phyloP scores from a whole-genome alignment of 1,284 basidiomycete species.

The Marasmius tenuissimus region DNA sequence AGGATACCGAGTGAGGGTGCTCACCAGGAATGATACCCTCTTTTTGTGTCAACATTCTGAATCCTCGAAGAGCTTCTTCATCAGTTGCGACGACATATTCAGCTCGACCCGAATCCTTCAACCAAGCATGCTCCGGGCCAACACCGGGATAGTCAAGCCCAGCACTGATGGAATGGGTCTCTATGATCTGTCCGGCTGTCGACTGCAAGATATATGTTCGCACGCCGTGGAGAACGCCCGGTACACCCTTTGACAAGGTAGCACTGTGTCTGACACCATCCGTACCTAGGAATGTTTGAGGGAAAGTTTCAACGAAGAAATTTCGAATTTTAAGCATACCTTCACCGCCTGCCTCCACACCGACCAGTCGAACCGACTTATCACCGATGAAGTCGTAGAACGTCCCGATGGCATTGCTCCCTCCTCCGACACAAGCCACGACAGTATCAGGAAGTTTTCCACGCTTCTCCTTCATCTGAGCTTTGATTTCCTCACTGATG shows the following conservation, averaged over 20 bases:
- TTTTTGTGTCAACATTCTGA: constrained; percentile 86
- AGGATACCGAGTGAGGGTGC: constrained; percentile 20
- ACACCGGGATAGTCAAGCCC: constrained; percentile 93
- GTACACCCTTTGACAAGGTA: constrained; percentile 85
- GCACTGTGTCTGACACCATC: constrained; percentile 90
- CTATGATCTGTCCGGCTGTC: constrained; percentile 87
- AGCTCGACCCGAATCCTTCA: constrained; percentile 92
- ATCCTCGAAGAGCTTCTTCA: constrained; percentile 89
- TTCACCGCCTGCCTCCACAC: constrained; percentile 96
- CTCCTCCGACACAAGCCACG: constrained; percentile 97
- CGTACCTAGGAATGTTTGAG: constrained; percentile 48
- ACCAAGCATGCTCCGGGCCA: constrained; percentile 96
- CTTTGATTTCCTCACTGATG: constrained; percentile 94
- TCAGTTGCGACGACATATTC: constrained; percentile 95
- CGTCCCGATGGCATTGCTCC: constrained; percentile 95
- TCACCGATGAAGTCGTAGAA: constrained; percentile 95
- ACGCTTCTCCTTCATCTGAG: constrained; percentile 72
- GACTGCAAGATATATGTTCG: constrained; percentile 94
- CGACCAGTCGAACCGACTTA: constrained; percentile 79
- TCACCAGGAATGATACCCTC: constrained; percentile 97
- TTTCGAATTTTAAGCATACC: constrained; percentile 44
- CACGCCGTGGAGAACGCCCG: constrained; percentile 96
- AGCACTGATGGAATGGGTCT: constrained; percentile 97
- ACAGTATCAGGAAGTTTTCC: constrained; percentile 93
- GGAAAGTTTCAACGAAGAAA: not conserved